A percentile compares a stretch with the other conserved stretches of the same genome.
Conservation (phyloP, 2,329 filamentous ascomycete genomes). For the Pochonia chlamydosporia region DNA sequence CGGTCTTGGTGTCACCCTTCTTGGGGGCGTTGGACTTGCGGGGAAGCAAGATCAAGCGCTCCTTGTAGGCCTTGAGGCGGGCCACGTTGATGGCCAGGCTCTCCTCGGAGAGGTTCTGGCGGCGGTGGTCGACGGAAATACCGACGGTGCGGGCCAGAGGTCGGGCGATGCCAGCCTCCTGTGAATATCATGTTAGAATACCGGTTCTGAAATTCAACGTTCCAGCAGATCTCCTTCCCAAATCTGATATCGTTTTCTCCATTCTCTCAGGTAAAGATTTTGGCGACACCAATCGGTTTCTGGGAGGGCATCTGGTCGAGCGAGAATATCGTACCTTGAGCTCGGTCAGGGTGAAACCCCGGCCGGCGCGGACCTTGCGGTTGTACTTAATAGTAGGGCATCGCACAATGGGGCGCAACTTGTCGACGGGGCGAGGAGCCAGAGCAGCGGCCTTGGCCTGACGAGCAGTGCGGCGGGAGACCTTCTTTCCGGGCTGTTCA, state of each 20-base stretch:
- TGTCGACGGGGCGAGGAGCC: slow-evolving; percentile 95
- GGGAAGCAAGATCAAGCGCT: slow-evolving; percentile 95
- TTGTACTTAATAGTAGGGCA: slow-evolving; percentile 99
- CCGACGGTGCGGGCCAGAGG: slow-evolving; percentile 93
- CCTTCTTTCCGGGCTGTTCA: slow-evolving; percentile 86
- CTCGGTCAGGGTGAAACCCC: slow-evolving; percentile 96
- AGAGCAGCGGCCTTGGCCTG: slow-evolving; percentile 91
- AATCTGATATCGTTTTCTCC: not conserved
- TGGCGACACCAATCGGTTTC: not conserved
- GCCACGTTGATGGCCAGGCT: slow-evolving; percentile 90
- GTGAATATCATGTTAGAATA: slow-evolving; percentile 27
- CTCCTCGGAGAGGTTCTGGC: slow-evolving; percentile 96
- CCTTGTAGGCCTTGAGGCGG: slow-evolving; percentile 96
- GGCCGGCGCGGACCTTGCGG: slow-evolving; percentile 91
- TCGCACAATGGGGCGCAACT: slow-evolving; percentile 90
- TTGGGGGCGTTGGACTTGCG: slow-evolving; percentile 91
- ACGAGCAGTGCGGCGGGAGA: slow-evolving; percentile 83
- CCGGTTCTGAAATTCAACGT: not conserved
- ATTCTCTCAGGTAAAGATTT: too few relatives aligned
- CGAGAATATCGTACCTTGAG: slow-evolving; percentile 69
- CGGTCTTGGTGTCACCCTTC: slow-evolving; percentile 87
- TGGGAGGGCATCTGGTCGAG: not conserved
- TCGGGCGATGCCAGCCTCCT: slow-evolving; percentile 95
- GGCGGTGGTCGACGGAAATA: slow-evolving; percentile 93
- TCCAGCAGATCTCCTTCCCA: not conserved